These are phyloP conservation scores for Nadsonia starkeyi-henricii DNA, from an alignment of 1,139 yeast genomes.

Conservation along the genomic window DNA sequence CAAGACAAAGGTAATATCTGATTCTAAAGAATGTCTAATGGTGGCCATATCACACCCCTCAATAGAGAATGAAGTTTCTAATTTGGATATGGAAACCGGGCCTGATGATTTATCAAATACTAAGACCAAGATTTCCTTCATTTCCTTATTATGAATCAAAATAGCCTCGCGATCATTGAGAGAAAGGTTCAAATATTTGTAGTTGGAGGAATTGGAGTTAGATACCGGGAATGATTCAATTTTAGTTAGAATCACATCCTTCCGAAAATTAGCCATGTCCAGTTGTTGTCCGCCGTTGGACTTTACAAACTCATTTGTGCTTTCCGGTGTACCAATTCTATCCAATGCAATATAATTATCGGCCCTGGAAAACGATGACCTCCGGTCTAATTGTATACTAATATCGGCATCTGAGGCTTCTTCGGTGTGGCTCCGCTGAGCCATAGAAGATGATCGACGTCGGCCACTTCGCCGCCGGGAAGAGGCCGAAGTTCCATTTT, in stretches of 20 bases:
- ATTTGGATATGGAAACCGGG: slow-evolving; percentile 14
- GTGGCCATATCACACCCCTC: slow-evolving; percentile 12
- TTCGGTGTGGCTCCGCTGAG: slow-evolving; percentile 5
- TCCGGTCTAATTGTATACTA: slow-evolving; percentile 11
- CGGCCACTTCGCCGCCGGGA: slow-evolving; percentile 10
- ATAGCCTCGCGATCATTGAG: slow-evolving; percentile 49
- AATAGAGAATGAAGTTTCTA: slow-evolving; percentile 10
- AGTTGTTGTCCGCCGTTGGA: slow-evolving; percentile 7
- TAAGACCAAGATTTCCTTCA: slow-evolving; percentile 12
- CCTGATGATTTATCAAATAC: slow-evolving; percentile 14
- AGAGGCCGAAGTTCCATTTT: slow-evolving; percentile 9
- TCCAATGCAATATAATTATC: slow-evolving; percentile 13
- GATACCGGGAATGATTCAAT: slow-evolving; percentile 29
- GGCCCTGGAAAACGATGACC: slow-evolving; percentile 12
- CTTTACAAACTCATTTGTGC: slow-evolving; percentile 8
- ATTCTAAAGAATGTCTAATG: slow-evolving; percentile 9
- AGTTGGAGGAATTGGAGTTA: slow-evolving; percentile 19
- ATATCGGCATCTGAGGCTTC: slow-evolving; percentile 11
- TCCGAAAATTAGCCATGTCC: slow-evolving; percentile 27
- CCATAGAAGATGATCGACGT: slow-evolving; percentile 12
- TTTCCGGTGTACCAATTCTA: slow-evolving; percentile 12
- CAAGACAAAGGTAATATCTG: slow-evolving; percentile 7
- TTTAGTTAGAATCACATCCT: slow-evolving; percentile 55
- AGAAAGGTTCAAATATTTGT: slow-evolving; percentile 32
- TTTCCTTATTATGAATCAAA: slow-evolving; percentile 27